Evolutionary conservation across 768 basidiomycete species (phyloP).

Genomic region (Cystoderma amianthinum): DNA sequence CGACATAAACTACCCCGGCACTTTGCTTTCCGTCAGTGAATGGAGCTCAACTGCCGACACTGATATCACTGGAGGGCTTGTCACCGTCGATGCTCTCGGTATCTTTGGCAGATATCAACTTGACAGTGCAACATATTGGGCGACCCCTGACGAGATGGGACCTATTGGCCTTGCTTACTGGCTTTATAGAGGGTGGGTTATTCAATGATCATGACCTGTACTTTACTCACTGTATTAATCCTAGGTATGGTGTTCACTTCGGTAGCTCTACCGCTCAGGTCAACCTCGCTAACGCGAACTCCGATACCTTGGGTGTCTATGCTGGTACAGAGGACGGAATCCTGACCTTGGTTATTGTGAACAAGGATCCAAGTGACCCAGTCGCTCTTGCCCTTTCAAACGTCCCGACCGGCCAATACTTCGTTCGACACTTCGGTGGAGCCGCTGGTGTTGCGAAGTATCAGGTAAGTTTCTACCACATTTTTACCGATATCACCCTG

Average conservation of each 20-base stretch:
- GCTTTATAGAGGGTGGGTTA: conserved; percentile 43
- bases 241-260: conserved; percentile 39
- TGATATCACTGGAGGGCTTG: conserved; percentile 46
- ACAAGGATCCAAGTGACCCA: conserved; percentile 38
- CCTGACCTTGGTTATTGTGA: conserved; percentile 39
- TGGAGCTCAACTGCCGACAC: conserved; percentile 41
- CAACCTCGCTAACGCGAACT: conserved; percentile 30
- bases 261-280: conserved; percentile 37
- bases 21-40: conserved; percentile 47
- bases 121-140: conserved; percentile 50
- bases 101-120: conserved; percentile 43
- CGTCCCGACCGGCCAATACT: conserved; percentile 41
- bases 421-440: conserved; percentile 52
- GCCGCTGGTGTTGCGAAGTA: conserved; percentile 45
- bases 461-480: conserved; percentile 31
- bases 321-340: conserved; percentile 33
- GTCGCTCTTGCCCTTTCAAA: conserved; percentile 33
- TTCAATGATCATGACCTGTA: not conserved
- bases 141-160: conserved; percentile 34
- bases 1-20: conserved; percentile 42
- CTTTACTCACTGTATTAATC: not conserved
- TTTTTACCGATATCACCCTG: not conserved
- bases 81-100: conserved; percentile 44
- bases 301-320: conserved; percentile 37
- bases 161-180: conserved; percentile 50